These are phyloP conservation scores for Cutaneotrichosporon sp. DNA, from an alignment of 1,284 basidiomycete genomes.

Conservation along the genomic window DNA sequence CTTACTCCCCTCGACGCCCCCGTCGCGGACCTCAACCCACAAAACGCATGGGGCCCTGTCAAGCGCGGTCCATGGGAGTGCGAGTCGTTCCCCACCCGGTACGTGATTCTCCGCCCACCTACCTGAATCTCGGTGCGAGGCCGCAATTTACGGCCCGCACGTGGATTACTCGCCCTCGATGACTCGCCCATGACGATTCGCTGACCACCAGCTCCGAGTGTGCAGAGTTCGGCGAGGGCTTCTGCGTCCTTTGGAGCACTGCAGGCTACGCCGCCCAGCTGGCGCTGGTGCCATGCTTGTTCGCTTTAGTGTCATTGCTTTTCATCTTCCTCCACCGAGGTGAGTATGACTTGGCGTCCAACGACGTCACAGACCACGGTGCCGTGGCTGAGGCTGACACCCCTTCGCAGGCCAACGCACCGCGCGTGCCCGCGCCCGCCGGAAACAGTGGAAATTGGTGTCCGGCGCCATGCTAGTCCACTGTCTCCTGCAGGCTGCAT, in stretches of 20 bases:
- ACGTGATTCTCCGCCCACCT: no score
- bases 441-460: conserved; percentile 49
- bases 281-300: conserved; percentile 44
- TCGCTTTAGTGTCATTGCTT: conserved; percentile 40
- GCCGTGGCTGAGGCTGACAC: neutral
- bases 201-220: conserved; percentile 47
- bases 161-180: no score
- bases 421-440: conserved; percentile 41
- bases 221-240: conserved; percentile 42
- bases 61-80: conserved; percentile 25
- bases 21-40: neutral
- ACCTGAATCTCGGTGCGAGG: no score
- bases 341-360: conserved; percentile 11
- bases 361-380: neutral
- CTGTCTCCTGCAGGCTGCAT: conserved; percentile 38
- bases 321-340: conserved; percentile 48
- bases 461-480: conserved; percentile 46
- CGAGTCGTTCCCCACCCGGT: conserved; percentile 43
- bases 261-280: conserved; percentile 47
- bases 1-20: neutral
- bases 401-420: conserved; percentile 36
- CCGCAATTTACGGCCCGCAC: no score
- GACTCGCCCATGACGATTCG: no score
- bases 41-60: neutral
- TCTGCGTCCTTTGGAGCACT: conserved; percentile 43